These are phyloP conservation scores for Citrus sp. DNA, from an alignment of 345 rosid genomes.

Conservation along the genomic window DNA sequence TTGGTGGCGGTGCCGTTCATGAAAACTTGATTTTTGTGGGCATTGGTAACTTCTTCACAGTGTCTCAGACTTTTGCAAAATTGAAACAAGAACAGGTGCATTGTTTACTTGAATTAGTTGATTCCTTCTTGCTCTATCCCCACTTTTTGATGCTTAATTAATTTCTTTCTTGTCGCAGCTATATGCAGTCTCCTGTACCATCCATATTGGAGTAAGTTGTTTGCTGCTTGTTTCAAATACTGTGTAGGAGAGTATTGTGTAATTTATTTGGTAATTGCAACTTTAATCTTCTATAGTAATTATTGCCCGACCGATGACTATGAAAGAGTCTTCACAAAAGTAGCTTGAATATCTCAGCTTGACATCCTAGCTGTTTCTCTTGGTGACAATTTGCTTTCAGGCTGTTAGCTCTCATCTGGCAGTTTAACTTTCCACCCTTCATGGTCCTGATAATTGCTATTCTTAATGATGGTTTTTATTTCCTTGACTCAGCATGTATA, in stretches of 20 bases:
- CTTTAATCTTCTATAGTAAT: not conserved
- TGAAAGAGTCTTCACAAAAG: not conserved
- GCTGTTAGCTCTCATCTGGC: constrained; percentile 62
- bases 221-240: too few relatives aligned
- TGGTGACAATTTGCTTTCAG: constrained; percentile 52
- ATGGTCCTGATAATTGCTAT: constrained; percentile 63
- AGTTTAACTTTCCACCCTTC: constrained; percentile 64
- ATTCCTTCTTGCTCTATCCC: constrained; percentile 1
- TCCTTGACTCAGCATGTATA: not conserved
- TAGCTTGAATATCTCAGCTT: not conserved
- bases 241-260: too few relatives aligned
- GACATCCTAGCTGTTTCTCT: not conserved
- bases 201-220: constrained; percentile 66
- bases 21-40: not conserved
- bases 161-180: constrained; percentile 38
- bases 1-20: not conserved
- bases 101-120: constrained; percentile 4
- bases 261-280: too few relatives aligned
- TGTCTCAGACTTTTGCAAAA: not conserved
- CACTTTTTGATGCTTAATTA: not conserved
- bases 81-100: too few relatives aligned
- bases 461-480: constrained; percentile 50
- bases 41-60: not conserved
- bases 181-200: constrained; percentile 82
- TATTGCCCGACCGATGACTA: not conserved